A percentile compares a stretch with the other conserved stretches of the same genome.
Evolutionary conservation across 202 grass and related monocot species (phyloP).

Genomic region (Hordeum pubiflorum): DNA sequence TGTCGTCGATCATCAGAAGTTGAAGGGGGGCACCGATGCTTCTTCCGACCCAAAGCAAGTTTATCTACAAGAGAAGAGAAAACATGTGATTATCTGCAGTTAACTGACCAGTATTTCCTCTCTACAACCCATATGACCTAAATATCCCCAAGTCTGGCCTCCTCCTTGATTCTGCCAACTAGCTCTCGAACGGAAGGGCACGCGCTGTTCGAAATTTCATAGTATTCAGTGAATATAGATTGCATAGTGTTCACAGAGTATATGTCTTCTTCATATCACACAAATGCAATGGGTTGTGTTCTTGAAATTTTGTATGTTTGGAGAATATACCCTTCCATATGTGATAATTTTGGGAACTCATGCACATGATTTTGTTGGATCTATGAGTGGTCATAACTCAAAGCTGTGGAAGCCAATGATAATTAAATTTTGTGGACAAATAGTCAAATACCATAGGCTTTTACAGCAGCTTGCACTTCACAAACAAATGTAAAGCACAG

Average conservation of each 20-base stretch:
- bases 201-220: no score
- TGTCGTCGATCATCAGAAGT: slow-evolving; percentile 59
- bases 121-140: not conserved
- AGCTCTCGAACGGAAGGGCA: no score
- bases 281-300: not conserved
- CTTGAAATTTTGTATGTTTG: not conserved
- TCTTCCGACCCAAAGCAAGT: slow-evolving; percentile 24
- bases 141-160: not conserved
- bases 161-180: no score
- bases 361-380: slow-evolving; percentile 10
- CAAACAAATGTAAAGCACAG: not conserved
- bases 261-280: not conserved
- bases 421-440: not conserved
- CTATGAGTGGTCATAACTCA: not conserved
- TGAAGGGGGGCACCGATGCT: slow-evolving; percentile 26
- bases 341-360: slow-evolving; percentile 1
- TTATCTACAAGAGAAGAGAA: slow-evolving; percentile 26
- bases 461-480: slow-evolving; percentile 7
- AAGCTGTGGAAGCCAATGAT: not conserved
- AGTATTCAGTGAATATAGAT: not conserved
- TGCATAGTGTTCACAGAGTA: not conserved
- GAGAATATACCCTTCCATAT: not conserved
- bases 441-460: not conserved
- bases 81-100: slow-evolving; percentile 4
- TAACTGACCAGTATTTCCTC: not conserved